Evolutionary conservation across 2,329 filamentous ascomycete species (phyloP), one percentile per base, ranked within the genome.

Genomic region (Colletotrichum phormii): DNA sequence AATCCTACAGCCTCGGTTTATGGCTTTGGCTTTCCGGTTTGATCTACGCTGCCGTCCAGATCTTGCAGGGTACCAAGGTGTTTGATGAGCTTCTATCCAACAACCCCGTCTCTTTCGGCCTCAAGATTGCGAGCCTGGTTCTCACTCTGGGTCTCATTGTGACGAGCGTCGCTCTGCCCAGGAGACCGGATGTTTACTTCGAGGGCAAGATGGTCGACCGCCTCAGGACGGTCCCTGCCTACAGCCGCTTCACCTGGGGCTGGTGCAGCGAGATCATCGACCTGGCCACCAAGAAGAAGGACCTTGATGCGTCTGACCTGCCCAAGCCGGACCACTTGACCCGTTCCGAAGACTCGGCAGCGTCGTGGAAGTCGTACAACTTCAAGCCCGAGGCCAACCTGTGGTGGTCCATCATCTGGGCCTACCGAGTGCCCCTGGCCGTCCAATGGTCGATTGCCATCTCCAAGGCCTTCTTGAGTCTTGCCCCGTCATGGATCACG

Each of bases 401-500:
- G 1, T 91, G 92, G 88, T 84, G 89, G 64, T 88, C 89, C 1
- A 77, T 95, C 3, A 76, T 92, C 5, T 79, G 86, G 54, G 87
- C 88, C 1, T 92, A 94, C 78, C 88, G 87, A 73, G 80, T 80
- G 29, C 80, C 84, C 0, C 85, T 95, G 51, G 76, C 85, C 1
- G 67, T 89, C 9, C 93, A 95, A 81, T 91, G 89, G 83, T 58
- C 82, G 2, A 78, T 93, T 8, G 90, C 89, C 13, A 72, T 90
- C 1, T 73, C 86, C 7, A 85, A 86, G 24, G 88, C 89, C 9
- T 76, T 92, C 35, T 76, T 93, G n/a, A 90, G 90, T 67, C 91
- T 95, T 71, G 88, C 89, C 0, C 94, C 94, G 0, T 94, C 94
- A 77, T 89, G 92, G 79, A 88, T 91, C 33, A 89, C 94, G 75